Evolutionary conservation across 768 basidiomycete genomes (phyloP).

Genomic region (Hypholoma fasciculare): DNA sequence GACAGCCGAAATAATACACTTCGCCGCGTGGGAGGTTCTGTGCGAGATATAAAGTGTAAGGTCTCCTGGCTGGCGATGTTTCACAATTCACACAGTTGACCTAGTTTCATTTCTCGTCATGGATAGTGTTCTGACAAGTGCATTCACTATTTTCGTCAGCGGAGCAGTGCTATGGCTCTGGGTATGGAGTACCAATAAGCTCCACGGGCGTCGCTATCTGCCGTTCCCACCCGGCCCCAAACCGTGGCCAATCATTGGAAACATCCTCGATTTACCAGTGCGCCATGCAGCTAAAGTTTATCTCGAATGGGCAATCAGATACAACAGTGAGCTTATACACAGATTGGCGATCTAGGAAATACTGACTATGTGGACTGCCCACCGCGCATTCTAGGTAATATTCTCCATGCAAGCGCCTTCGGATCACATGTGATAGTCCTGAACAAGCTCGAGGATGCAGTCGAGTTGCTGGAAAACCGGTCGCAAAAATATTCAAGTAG

Average conservation of each 20-base stretch:
- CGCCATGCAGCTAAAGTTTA: conserved; percentile 7
- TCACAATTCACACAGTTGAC: too few relatives aligned
- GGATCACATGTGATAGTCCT: conserved; percentile 24
- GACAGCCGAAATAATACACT: too few relatives aligned
- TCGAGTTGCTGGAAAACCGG: conserved; percentile 37
- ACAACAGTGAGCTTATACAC: conserved; percentile 13
- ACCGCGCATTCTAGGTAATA: conserved; percentile 4
- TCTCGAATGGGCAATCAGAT: conserved; percentile 13
- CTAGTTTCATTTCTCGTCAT: too few relatives aligned
- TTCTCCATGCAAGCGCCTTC: conserved; percentile 20
- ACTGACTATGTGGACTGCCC: background rate
- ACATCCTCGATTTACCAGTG: conserved; percentile 16
- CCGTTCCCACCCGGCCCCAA: conserved; percentile 21
- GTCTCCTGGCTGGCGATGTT: too few relatives aligned
- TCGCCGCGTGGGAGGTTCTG: too few relatives aligned
- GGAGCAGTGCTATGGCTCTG: background rate
- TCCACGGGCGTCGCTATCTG: too few relatives aligned
- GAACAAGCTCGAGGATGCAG: conserved; percentile 20
- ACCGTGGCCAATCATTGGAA: conserved; percentile 27
- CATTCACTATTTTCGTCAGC: background rate
- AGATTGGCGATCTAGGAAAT: background rate
- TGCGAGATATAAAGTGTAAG: too few relatives aligned
- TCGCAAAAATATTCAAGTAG: conserved; percentile 45
- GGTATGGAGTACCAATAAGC: background rate
- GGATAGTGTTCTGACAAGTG: too few relatives aligned